Conservation (phyloP, 1,139 yeast species). For the Yamadazyma pseudoaaseri region DNA sequence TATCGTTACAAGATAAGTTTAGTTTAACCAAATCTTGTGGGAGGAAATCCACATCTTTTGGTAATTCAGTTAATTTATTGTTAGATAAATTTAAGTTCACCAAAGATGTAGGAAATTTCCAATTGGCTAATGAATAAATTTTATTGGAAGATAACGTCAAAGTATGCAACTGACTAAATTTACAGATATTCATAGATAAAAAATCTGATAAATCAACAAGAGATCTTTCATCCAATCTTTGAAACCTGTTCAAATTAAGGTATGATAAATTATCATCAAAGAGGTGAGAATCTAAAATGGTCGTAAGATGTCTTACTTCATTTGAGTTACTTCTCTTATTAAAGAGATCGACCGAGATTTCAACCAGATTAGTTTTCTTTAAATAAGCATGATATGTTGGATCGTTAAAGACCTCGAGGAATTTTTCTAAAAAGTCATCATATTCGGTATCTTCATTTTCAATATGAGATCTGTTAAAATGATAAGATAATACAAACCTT, state of each 20-base stretch:
- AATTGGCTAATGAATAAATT: constrained; percentile 10
- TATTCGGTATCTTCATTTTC: constrained; percentile 7
- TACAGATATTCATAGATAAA: constrained; percentile 7
- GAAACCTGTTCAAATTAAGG: constrained; percentile 15
- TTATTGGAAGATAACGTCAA: constrained; percentile 14
- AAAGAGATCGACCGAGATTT: constrained; percentile 16
- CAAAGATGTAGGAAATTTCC: constrained; percentile 13
- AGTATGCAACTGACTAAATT: constrained; percentile 13
- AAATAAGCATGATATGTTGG: constrained; percentile 6
- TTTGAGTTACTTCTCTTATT: constrained; percentile 12
- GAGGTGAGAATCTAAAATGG: constrained; percentile 8
- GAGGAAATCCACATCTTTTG: constrained; percentile 11
- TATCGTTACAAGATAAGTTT: constrained; percentile 17
- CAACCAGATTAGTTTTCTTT: constrained; percentile 9
- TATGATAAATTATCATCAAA: constrained; percentile 13
- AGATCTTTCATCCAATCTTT: constrained; percentile 10
- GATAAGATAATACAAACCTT: constrained; percentile 16
- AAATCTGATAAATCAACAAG: constrained; percentile 5
- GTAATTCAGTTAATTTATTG: constrained; percentile 14
- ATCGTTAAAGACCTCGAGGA: constrained; percentile 4
- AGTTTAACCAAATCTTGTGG: constrained; percentile 15
- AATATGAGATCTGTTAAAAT: constrained; percentile 9
- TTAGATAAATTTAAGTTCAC: constrained; percentile 15
- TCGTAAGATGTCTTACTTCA: constrained; percentile 8
- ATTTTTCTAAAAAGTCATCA: constrained; percentile 9